A percentile compares a stretch with the other conserved stretches of the same genome.
phyloP scores from a whole-genome alignment of 371 early-diverging fungal genomes.

The Rhizopus microsporus region DNA sequence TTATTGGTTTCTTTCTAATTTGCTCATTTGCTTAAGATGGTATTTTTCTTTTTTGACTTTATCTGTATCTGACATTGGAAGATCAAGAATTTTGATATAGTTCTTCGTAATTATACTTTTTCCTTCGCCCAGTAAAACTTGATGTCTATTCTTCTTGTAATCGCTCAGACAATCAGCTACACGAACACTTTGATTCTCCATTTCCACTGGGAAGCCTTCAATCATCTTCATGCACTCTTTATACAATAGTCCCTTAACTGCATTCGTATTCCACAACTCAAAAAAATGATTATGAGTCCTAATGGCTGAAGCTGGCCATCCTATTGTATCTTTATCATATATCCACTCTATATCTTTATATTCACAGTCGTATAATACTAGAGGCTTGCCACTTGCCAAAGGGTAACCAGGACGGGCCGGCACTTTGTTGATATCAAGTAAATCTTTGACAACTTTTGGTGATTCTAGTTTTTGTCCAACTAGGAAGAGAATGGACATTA shows the following conservation, averaged over 20 bases:
- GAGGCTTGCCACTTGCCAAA: conserved; percentile 82
- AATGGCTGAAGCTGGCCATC: conserved; percentile 24
- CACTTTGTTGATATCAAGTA: conserved; percentile 37
- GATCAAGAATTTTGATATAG: conserved; percentile 30
- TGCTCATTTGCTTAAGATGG: conserved; percentile 31
- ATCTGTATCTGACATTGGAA: conserved; percentile 44
- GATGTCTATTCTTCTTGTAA: conserved; percentile 3
- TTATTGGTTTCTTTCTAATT: conserved; percentile 14
- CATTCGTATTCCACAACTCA: conserved; percentile 47
- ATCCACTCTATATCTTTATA: conserved; percentile 65
- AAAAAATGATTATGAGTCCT: conserved; percentile 47
- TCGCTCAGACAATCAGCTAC: conserved; percentile 3
- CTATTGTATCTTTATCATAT: conserved; percentile 18
- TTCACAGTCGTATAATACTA: conserved; percentile 87
- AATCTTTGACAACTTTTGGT: conserved; percentile 34
- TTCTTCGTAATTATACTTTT: conserved; percentile 18
- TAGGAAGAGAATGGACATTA: conserved; percentile 88
- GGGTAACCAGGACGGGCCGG: conserved; percentile 40
- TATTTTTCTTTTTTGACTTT: conserved; percentile 50
- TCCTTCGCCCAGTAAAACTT: conserved; percentile 44
- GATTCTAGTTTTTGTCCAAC: conserved; percentile 66
- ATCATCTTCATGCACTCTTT: conserved; percentile 22
- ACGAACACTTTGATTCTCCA: conserved; percentile 5
- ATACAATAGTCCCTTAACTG: conserved; percentile 47
- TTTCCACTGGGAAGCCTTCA: conserved; percentile 8